Evolutionary conservation across 164 flowering plant species (phyloP).

Genomic region (Magnolia changhungtana): DNA sequence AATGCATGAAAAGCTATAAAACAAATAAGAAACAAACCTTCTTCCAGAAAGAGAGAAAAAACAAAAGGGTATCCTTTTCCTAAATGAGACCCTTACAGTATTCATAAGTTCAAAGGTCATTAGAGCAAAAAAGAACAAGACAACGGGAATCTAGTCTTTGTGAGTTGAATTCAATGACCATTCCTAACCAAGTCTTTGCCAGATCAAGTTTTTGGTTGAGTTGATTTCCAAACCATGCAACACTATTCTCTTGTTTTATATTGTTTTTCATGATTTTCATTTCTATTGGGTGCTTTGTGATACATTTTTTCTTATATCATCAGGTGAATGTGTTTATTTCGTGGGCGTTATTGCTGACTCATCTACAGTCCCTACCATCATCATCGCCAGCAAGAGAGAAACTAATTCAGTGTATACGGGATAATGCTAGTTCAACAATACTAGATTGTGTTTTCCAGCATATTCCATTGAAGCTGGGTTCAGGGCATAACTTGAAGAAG

Average conservation of each 20-base stretch:
- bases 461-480: constrained; percentile 60
- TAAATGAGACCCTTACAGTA: too few relatives aligned
- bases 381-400: constrained; percentile 62
- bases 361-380: constrained; percentile 64
- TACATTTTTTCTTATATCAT: constrained; percentile 2
- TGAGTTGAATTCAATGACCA: too few relatives aligned
- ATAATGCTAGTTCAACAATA: constrained; percentile 53
- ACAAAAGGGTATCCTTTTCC: too few relatives aligned
- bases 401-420: constrained; percentile 68
- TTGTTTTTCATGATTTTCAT: background rate
- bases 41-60: too few relatives aligned
- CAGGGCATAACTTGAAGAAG: constrained; percentile 43
- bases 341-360: constrained; percentile 81
- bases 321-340: constrained; percentile 76
- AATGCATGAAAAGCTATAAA: too few relatives aligned
- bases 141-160: too few relatives aligned
- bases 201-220: too few relatives aligned
- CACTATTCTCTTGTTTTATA: background rate
- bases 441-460: constrained; percentile 84
- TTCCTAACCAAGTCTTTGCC: too few relatives aligned
- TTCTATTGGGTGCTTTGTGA: background rate
- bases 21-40: too few relatives aligned
- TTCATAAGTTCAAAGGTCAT: too few relatives aligned
- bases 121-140: too few relatives aligned
- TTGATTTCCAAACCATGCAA: background rate